These are phyloP conservation scores for Hypoxylon sp. DNA, from an alignment of 2,329 filamentous ascomycete species.

Conservation along the genomic window DNA sequence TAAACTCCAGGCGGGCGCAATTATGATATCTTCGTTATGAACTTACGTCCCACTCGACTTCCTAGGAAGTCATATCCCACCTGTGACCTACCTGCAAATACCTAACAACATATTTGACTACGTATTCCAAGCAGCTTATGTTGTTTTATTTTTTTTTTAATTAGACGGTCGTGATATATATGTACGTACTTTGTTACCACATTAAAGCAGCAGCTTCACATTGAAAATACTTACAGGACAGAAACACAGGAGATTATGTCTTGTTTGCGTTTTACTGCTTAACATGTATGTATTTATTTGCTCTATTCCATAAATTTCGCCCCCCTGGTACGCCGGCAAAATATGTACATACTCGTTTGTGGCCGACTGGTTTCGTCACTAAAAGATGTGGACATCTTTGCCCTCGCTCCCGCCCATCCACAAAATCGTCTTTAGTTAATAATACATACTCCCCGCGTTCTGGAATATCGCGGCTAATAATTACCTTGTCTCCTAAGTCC, in stretches of 20 bases:
- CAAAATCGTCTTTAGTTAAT: constrained; percentile 8
- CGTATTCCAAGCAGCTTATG: background rate
- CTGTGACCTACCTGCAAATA: too few relatives aligned
- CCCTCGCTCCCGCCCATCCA: constrained; percentile 26
- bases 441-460: constrained; percentile 28
- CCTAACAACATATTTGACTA: background rate
- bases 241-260: background rate
- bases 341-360: constrained; percentile 12
- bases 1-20: constrained; percentile 12
- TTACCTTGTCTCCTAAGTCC: constrained; percentile 45
- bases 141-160: background rate
- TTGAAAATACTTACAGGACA: background rate
- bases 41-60: constrained; percentile 3
- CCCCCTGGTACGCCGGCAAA: constrained; percentile 2
- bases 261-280: constrained; percentile 9
- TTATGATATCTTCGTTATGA: constrained; percentile 7
- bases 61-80: background rate
- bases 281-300: background rate
- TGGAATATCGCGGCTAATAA: constrained; percentile 18
- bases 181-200: background rate
- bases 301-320: constrained; percentile 1
- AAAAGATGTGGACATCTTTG: constrained; percentile 22
- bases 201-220: background rate
- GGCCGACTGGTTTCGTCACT: constrained; percentile 16
- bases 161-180: background rate